phyloP scores from a whole-genome alignment of 2,329 filamentous ascomycete genomes.

The Fusarium fujikuroi region DNA sequence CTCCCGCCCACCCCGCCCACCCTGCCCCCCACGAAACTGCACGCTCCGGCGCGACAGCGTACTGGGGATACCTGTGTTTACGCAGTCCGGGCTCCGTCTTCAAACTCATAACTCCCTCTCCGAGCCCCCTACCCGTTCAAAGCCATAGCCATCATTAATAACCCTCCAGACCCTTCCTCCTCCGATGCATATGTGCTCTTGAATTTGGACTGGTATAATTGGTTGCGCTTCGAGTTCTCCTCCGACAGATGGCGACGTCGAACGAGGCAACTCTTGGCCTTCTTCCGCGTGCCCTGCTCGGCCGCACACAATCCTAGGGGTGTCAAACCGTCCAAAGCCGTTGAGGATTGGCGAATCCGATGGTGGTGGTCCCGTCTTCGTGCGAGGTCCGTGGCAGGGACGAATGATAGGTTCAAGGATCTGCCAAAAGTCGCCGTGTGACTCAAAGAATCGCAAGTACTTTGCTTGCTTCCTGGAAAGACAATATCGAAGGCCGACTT shows the following conservation, averaged over 20 bases:
- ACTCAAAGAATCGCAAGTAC: constrained; percentile 75
- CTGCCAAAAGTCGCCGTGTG: constrained; percentile 78
- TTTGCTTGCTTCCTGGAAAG: constrained; percentile 54
- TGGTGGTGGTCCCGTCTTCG: no score
- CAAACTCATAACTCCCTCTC: no score
- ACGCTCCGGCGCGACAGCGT: neutral
- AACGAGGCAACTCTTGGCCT: no score
- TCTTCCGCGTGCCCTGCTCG: neutral
- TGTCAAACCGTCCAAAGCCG: neutral
- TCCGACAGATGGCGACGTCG: no score
- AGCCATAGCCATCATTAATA: no score
- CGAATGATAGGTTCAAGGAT: constrained; percentile 72
- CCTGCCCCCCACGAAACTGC: neutral
- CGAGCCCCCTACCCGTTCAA: no score
- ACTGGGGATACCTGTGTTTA: neutral
- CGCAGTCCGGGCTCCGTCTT: neutral
- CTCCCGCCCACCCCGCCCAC: neutral
- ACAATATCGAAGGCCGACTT: constrained; percentile 75
- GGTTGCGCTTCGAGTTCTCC: no score
- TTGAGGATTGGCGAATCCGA: neutral
- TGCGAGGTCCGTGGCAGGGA: constrained; percentile 46
- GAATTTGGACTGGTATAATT: no score
- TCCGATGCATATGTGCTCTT: no score
- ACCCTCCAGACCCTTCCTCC: no score
- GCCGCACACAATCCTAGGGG: no score